Percentiles rank a stretch among this genome's conserved stretches.
phyloP scores from a whole-genome alignment of 2,329 filamentous ascomycete species.

The Leptodontidium sp. region DNA sequence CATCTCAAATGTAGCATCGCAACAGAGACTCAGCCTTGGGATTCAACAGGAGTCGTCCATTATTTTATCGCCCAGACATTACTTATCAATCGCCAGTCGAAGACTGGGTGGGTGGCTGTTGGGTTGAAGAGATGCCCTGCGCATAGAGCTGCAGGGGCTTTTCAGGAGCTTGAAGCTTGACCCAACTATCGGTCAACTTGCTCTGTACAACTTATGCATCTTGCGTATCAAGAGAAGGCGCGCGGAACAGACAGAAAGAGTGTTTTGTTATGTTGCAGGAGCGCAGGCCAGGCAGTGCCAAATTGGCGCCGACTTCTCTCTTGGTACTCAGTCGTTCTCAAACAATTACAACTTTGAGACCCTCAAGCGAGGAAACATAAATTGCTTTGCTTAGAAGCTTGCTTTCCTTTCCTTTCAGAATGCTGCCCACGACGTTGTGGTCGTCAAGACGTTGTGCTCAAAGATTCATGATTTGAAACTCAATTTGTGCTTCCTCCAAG shows the following conservation, averaged over 20 bases:
- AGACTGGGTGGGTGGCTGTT: neutral
- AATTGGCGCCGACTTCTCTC: neutral
- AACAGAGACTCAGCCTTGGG: neutral
- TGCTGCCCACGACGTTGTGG: neutral
- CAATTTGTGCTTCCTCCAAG: neutral
- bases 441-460: neutral
- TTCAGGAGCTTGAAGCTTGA: neutral
- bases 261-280: neutral
- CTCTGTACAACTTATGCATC: neutral
- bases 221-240: neutral
- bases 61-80: neutral
- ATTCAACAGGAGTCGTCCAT: neutral
- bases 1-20: constrained; percentile 3
- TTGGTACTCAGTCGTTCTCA: neutral
- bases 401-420: neutral
- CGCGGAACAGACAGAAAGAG: neutral
- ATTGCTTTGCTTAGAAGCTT: neutral
- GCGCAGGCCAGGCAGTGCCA: neutral
- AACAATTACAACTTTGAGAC: neutral
- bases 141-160: neutral
- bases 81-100: neutral
- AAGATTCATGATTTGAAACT: neutral
- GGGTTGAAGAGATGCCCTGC: neutral
- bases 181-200: neutral
- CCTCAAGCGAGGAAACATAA: constrained; percentile 3